These are phyloP conservation scores for Starmerella cellae DNA, from an alignment of 805 yeast species.

Conservation along the genomic window DNA sequence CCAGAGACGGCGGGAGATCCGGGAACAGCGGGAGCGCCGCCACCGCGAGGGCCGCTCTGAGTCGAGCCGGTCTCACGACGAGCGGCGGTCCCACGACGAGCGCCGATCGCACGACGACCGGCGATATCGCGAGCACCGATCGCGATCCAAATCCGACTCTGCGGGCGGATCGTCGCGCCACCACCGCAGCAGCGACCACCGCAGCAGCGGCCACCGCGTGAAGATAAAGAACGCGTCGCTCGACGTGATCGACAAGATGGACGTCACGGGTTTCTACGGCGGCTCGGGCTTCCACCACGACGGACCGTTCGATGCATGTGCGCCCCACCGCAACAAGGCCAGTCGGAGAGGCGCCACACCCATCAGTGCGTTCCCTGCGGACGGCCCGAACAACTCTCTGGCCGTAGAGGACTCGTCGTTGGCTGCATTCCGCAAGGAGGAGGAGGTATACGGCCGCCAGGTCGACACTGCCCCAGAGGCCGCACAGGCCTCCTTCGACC, in stretches of 20 bases:
- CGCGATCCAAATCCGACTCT: slow-evolving; percentile 20
- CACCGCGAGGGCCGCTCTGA: background rate
- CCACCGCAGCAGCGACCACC: slow-evolving; percentile 2
- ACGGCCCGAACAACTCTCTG: slow-evolving; percentile 84
- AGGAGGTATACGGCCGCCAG: slow-evolving; percentile 62
- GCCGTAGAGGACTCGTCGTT: slow-evolving; percentile 46
- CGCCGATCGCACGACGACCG: background rate
- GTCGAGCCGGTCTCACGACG: background rate
- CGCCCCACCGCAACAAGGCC: slow-evolving; percentile 81
- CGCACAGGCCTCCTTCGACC: slow-evolving; percentile 41
- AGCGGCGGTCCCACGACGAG: background rate
- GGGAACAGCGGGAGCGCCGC: slow-evolving; percentile 15
- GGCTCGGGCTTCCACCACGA: slow-evolving; percentile 93
- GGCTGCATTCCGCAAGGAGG: slow-evolving; percentile 35
- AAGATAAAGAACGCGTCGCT: slow-evolving; percentile 41
- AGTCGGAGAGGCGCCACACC: slow-evolving; percentile 36
- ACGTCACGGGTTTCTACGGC: slow-evolving; percentile 90
- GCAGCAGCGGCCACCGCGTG: too few species aligned
- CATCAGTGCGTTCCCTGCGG: slow-evolving; percentile 86
- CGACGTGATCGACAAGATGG: slow-evolving; percentile 88
- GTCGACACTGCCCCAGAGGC: slow-evolving; percentile 11
- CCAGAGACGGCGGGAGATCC: slow-evolving; percentile 20
- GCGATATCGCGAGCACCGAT: slow-evolving; percentile 8
- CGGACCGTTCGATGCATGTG: slow-evolving; percentile 98
- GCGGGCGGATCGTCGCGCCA: slow-evolving; percentile 4